phyloP scores from a whole-genome alignment of 164 flowering plant species.

The Chimonanthus salicifolius region DNA sequence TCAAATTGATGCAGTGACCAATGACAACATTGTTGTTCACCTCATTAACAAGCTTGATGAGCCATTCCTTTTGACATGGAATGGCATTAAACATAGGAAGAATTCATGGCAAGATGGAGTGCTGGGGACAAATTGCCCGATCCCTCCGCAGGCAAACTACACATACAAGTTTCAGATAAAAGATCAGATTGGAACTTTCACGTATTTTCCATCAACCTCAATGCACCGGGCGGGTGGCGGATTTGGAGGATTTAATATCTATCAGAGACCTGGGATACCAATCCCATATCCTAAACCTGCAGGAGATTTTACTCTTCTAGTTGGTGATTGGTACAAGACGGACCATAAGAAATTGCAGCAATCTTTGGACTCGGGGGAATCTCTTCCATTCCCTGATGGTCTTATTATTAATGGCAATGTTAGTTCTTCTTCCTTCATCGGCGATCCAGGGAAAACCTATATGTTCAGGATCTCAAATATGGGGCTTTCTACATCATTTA shows the following conservation, averaged over 20 bases:
- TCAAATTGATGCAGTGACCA: slow-evolving; percentile 67
- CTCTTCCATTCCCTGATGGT: slow-evolving; percentile 68
- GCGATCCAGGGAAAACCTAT: slow-evolving; percentile 81
- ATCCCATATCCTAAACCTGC: slow-evolving; percentile 58
- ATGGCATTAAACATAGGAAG: slow-evolving; percentile 85
- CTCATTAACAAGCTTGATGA: slow-evolving; percentile 79
- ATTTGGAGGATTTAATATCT: slow-evolving; percentile 60
- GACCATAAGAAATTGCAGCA: slow-evolving; percentile 56
- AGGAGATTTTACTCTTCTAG: slow-evolving; percentile 54
- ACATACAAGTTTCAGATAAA: slow-evolving; percentile 69
- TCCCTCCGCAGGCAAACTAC: slow-evolving; percentile 68
- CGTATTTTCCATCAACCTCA: slow-evolving; percentile 64
- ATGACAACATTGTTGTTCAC: slow-evolving; percentile 79
- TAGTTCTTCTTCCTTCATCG: slow-evolving; percentile 39
- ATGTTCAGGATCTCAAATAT: slow-evolving; percentile 74
- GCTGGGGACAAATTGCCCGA: slow-evolving; percentile 84
- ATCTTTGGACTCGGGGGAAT: slow-evolving; percentile 54
- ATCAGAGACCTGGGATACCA: slow-evolving; percentile 50
- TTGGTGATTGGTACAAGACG: slow-evolving; percentile 81
- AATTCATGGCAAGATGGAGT: slow-evolving; percentile 96
- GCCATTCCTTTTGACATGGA: slow-evolving; percentile 95
- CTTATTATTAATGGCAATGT: slow-evolving; percentile 67
- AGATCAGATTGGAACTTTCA: slow-evolving; percentile 79
- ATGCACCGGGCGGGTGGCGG: slow-evolving; percentile 81
- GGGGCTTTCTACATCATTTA: slow-evolving; percentile 59